Evolutionary conservation across 2,329 filamentous ascomycete species (phyloP), one percentile per base, ranked within the genome.

Genomic region (Diplodia seriata): DNA sequence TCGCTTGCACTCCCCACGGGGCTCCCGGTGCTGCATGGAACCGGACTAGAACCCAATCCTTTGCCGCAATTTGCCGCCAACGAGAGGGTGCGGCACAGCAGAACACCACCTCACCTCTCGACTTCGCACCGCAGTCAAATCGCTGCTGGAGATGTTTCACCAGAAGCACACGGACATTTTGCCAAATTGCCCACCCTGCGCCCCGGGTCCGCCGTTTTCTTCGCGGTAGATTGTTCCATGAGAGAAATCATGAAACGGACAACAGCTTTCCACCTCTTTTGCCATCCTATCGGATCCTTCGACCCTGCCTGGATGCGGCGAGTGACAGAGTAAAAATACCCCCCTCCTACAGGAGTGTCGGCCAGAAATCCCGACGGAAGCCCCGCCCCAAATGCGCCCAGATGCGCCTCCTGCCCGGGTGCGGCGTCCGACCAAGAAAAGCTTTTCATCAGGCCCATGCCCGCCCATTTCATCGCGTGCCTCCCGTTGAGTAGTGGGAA

Each of bases 351-450:
- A 50, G 40, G 57, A 61, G 36, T 12, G 40, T 49, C 57, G 57
- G 57, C 57, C 57, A 43, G 38, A 23, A 61, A 50, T 49, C 26
- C 57, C 57, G 57, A n/a, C 40, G 40, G 20, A n/a, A 26, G 38
- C 56, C 38, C 43, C 43, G 18, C 18, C 40, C 43, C 18, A 12
- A 18, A n/a, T 47, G 36, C 36, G 26, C 36, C 36, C 40, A 12
- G n/a, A 26, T 18, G 47, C 57, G 26, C 40, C 57, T 50, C 40
- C 8, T 33, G 15, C 31, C 50, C 57, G 57, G 57, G 18, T 61
- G 57, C 57, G 57, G 57, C 57, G 40, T 47, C 40, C 57, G 40
- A 50, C 40, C 38, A 31, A 23, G 23, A 26, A 61, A 61, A 61
- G 57, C 40, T 61, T 61, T 49, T 61, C 20, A n/a, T 49, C 23